Percentiles rank a stretch among this genome's conserved stretches.
These are phyloP conservation scores for Blepharisma undulans DNA, from an alignment of 169 alveolate genomes.

Conservation along the genomic window DNA sequence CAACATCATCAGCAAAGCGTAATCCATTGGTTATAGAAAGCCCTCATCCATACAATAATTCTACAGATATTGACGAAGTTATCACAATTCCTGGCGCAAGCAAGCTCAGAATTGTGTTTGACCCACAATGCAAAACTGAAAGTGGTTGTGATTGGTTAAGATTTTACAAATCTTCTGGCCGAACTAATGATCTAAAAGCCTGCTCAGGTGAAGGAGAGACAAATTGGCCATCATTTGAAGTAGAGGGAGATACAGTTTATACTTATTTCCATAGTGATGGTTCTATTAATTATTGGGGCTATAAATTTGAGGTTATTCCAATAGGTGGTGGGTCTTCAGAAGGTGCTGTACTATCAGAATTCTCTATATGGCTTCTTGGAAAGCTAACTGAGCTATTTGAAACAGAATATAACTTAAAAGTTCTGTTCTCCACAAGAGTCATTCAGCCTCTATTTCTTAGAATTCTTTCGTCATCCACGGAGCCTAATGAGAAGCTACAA, in stretches of 20 bases:
- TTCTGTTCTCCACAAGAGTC: background rate
- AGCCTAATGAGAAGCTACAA: background rate
- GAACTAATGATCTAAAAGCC: constrained; percentile 8
- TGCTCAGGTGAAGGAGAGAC: constrained; percentile 27
- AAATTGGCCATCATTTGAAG: constrained; percentile 16
- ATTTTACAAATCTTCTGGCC: constrained; percentile 31
- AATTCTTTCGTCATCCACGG: background rate
- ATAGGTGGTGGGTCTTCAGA: background rate
- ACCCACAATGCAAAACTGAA: constrained; percentile 39
- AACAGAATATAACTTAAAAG: background rate
- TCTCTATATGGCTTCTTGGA: constrained; percentile 10
- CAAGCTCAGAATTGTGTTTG: background rate
- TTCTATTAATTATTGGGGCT: constrained; percentile 37
- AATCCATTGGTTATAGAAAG: background rate
- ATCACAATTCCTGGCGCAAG: constrained; percentile 41
- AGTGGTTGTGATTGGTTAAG: constrained; percentile 30
- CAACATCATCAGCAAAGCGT: no score
- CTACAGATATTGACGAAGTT: constrained; percentile 21
- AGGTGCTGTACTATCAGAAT: background rate
- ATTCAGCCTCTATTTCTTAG: background rate
- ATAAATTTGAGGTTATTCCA: constrained; percentile 40
- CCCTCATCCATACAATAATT: constrained; percentile 34
- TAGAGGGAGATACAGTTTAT: constrained; percentile 30
- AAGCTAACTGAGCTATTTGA: background rate
- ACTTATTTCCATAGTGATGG: constrained; percentile 42